phyloP scores from a whole-genome alignment of 805 yeast species.

The Debaryomyces tyrocola region DNA sequence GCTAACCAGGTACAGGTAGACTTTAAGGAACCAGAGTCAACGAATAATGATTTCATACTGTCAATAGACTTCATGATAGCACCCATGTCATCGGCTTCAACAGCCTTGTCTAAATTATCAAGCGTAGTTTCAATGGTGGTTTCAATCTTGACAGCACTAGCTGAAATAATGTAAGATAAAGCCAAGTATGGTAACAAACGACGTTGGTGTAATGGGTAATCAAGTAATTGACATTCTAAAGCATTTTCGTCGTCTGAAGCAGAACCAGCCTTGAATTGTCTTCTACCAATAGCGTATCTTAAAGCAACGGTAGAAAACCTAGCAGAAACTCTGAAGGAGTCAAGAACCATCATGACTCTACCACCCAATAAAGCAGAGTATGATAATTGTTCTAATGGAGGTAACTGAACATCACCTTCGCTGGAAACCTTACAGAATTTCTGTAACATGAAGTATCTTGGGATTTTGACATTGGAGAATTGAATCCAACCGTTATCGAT shows the following conservation, averaged over 20 bases:
- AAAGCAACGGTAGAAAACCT: slow-evolving; percentile 44
- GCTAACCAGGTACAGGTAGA: slow-evolving; percentile 46
- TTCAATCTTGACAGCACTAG: slow-evolving; percentile 41
- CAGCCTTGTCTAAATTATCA: slow-evolving; percentile 37
- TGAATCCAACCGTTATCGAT: slow-evolving; percentile 52
- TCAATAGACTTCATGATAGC: slow-evolving; percentile 31
- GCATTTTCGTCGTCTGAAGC: slow-evolving; percentile 20
- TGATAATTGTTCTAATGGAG: slow-evolving; percentile 46
- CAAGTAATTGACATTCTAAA: slow-evolving; percentile 41
- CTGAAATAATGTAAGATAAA: slow-evolving; percentile 35
- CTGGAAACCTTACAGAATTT: slow-evolving; percentile 41
- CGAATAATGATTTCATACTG: slow-evolving; percentile 42
- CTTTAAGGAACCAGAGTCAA: slow-evolving; percentile 46
- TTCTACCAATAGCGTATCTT: slow-evolving; percentile 47
- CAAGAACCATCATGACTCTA: slow-evolving; percentile 45
- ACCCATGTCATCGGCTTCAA: slow-evolving; percentile 29
- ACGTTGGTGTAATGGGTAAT: slow-evolving; percentile 47
- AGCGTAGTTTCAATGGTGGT: slow-evolving; percentile 29
- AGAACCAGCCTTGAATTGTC: slow-evolving; percentile 41
- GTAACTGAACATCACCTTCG: slow-evolving; percentile 40
- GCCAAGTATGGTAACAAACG: slow-evolving; percentile 47
- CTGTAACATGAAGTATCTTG: slow-evolving; percentile 47
- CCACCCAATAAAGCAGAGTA: slow-evolving; percentile 46
- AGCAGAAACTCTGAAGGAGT: slow-evolving; percentile 43
- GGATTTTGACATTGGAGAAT: slow-evolving; percentile 43